Evolutionary conservation across 1,139 yeast species (phyloP).

Genomic region (Oligophagozyma castellii): DNA sequence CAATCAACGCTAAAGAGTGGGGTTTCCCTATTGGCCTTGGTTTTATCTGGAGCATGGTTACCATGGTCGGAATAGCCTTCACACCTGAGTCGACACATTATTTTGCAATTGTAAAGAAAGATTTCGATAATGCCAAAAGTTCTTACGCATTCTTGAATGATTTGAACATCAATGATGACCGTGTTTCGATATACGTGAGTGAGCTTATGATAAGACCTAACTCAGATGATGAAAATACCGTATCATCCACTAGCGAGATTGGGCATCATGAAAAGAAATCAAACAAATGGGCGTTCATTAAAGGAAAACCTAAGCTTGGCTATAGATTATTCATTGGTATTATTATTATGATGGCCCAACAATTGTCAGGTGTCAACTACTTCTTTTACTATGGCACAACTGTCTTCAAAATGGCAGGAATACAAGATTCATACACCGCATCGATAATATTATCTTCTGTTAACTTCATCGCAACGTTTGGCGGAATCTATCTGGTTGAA

Average conservation of each 20-base stretch:
- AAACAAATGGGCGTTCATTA: conserved; percentile 31
- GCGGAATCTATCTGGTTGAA: conserved; percentile 55
- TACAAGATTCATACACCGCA: conserved; percentile 30
- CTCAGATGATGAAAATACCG: conserved; percentile 22
- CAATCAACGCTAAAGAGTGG: conserved; percentile 29
- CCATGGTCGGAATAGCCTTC: conserved; percentile 31
- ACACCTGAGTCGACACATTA: conserved; percentile 45
- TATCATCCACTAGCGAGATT: conserved; percentile 7
- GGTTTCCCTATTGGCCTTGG: conserved; percentile 37
- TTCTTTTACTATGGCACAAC: conserved; percentile 46
- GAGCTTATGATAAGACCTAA: conserved; percentile 25
- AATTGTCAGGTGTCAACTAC: conserved; percentile 45
- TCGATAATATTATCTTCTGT: conserved; percentile 63
- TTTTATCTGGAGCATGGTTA: conserved; percentile 34
- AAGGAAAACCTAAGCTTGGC: conserved; percentile 35
- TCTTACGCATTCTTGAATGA: conserved; percentile 38
- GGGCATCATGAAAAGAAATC: conserved; percentile 29
- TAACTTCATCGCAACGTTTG: conserved; percentile 63
- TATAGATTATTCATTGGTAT: conserved; percentile 38
- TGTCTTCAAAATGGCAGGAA: conserved; percentile 37
- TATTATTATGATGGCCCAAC: conserved; percentile 43
- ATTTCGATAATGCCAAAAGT: conserved; percentile 27
- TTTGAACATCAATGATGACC: conserved; percentile 30
- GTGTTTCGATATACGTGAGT: conserved; percentile 31
- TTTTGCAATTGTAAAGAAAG: conserved; percentile 24